Conservation (phyloP, 1,139 yeast species). For the Taiozyma sp. region DNA sequence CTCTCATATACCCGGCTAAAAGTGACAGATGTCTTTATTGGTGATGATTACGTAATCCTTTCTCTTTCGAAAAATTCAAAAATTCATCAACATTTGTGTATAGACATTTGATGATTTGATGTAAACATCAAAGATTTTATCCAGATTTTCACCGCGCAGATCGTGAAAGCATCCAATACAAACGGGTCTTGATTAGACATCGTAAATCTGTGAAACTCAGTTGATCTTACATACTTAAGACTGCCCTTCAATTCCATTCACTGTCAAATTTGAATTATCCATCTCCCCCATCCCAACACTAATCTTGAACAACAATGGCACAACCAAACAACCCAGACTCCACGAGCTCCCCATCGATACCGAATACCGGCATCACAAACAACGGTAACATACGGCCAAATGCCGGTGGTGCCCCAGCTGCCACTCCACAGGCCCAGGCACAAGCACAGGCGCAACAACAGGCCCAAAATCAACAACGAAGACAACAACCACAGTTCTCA, state of each 20-base stretch:
- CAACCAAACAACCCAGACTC: conserved; percentile 1
- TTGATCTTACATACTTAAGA: background rate
- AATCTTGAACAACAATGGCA: background rate
- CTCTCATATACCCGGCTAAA: background rate
- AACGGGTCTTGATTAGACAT: background rate
- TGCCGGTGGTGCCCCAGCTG: background rate
- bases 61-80: background rate
- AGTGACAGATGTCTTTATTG: background rate
- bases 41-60: background rate
- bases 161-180: background rate
- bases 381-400: conserved; percentile 4
- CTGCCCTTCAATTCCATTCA: background rate
- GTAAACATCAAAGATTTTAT: background rate
- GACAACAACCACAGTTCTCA: conserved; percentile 32
- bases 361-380: background rate
- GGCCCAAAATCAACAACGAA: conserved; percentile 13
- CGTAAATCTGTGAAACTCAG: background rate
- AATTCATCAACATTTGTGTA: background rate
- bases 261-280: background rate
- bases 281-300: too few relatives aligned
- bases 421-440: conserved; percentile 6
- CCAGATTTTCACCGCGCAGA: background rate
- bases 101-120: background rate
- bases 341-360: background rate
- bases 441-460: conserved; percentile 12